These are phyloP conservation scores for Odontarrhena argentea DNA, from an alignment of 345 rosid genomes.

Conservation along the genomic window DNA sequence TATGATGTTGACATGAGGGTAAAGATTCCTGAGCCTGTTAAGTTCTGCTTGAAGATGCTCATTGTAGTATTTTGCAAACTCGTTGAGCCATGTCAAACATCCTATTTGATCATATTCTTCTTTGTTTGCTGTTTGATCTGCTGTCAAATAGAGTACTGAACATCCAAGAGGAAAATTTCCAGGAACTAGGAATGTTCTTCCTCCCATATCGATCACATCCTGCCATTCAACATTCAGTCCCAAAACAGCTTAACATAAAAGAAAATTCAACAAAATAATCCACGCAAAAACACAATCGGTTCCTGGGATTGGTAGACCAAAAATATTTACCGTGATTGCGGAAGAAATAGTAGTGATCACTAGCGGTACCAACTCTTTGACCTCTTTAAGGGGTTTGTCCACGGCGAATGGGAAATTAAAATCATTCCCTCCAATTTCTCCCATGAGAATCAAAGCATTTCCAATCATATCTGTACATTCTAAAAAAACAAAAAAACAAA, in stretches of 20 bases:
- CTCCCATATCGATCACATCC: slow-evolving; percentile 47
- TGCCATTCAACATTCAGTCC: slow-evolving; percentile 14
- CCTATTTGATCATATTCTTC: slow-evolving; percentile 42
- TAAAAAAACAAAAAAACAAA: neutral
- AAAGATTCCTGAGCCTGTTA: slow-evolving; percentile 8
- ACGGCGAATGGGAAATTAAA: slow-evolving; percentile 31
- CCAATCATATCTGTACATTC: slow-evolving; percentile 37
- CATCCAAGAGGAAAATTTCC: slow-evolving; percentile 49
- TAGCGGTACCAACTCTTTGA: slow-evolving; percentile 41
- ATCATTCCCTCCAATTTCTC: slow-evolving; percentile 61
- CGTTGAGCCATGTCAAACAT: slow-evolving; percentile 44
- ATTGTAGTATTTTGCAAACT: slow-evolving; percentile 44
- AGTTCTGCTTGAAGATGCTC: slow-evolving; percentile 36
- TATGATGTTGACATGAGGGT: slow-evolving; percentile 35
- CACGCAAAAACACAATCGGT: neutral
- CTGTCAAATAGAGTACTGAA: slow-evolving; percentile 23
- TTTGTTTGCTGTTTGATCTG: slow-evolving; percentile 11
- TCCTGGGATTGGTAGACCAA: no score
- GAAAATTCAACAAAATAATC: no score
- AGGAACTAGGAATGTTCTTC: slow-evolving; percentile 43
- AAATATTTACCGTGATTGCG: slow-evolving; percentile 41
- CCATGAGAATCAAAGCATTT: slow-evolving; percentile 43
- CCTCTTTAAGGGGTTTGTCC: slow-evolving; percentile 13
- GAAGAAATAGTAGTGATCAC: slow-evolving; percentile 34
- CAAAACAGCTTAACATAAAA: neutral